Conservation (phyloP, 1,284 basidiomycete species). For the Rhodotorula sp. region DNA sequence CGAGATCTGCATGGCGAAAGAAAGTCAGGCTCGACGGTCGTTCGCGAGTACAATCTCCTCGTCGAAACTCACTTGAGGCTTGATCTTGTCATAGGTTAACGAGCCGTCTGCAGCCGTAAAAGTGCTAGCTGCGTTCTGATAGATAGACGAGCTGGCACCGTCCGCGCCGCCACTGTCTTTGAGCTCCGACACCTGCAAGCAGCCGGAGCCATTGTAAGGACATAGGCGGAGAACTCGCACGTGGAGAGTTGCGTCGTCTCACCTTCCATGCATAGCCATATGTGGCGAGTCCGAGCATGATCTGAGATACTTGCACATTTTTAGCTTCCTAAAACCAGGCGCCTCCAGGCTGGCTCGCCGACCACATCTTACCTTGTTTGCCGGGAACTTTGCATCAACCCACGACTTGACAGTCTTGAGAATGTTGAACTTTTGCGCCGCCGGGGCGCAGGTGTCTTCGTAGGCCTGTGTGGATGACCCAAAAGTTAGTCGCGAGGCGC, state of each 20-base stretch:
- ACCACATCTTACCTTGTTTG: slow-evolving; percentile 5
- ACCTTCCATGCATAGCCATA: slow-evolving; percentile 29
- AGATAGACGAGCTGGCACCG: slow-evolving; percentile 20
- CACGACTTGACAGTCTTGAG: slow-evolving; percentile 8
- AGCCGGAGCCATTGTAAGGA: too few species aligned
- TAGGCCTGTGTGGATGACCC: not conserved
- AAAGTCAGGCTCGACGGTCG: not conserved
- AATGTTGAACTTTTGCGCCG: not conserved
- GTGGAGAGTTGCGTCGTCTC: not conserved
- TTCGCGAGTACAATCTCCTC: rapidly evolving
- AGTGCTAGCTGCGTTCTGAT: slow-evolving; percentile 3
- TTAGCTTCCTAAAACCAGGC: too few species aligned
- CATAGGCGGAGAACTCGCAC: too few species aligned
- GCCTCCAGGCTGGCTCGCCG: too few species aligned
- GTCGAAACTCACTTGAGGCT: not conserved
- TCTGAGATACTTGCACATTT: not conserved
- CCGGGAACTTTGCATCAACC: slow-evolving; percentile 27
- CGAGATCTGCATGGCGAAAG: not conserved
- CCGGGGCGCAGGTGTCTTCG: slow-evolving; percentile 1
- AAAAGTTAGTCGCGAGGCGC: too few species aligned
- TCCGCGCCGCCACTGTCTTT: slow-evolving; percentile 17
- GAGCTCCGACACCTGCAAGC: slow-evolving; percentile 5
- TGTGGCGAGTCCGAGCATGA: slow-evolving; percentile 13
- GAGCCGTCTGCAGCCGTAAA: not conserved
- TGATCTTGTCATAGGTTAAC: not conserved